Evolutionary conservation across 495 filamentous ascomycete species (phyloP), one percentile per base, ranked within the genome.

Genomic region (Aspergillus nidulans): DNA sequence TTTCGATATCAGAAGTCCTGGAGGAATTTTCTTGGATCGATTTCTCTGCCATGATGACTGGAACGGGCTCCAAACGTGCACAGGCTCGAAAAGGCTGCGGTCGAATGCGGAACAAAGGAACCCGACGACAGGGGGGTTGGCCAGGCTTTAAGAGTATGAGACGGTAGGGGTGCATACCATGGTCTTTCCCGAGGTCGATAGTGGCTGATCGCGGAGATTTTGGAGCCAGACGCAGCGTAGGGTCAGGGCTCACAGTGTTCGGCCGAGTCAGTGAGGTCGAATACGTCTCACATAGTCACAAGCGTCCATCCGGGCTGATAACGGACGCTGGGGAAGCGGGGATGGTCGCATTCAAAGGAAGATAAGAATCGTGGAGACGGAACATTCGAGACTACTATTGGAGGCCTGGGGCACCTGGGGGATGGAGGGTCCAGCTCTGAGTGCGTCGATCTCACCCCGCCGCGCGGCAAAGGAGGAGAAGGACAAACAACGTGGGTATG

Each of bases 1-100:
- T 63, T 57, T 71, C 70, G 4, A 56, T 12, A 51, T 71, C 70
- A 1, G 58, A 60, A 8, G 50, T 34, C 20, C 53, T 58, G n/a
- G 56, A 51, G 0, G 32, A 45, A 12, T 61, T 60, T 21, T 70
- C 63, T 23, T 64, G 63, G 4, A 26, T 24, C 1, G 41, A 8
- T 18, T 49, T 18, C 2, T 56, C 32, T 6, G 47, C 40, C 65
- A 69, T 57, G 24, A n/a, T 49, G 25, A 49, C 12, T 47, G 9
- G 30, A 12, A 34, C 30, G 30, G 30, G 15, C 12, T 40, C 15
- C 8, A 7, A 20, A 39, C 26, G 32, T 15, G 8, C 40, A 23
- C 23, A 24, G 8, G 25, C 21, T 16, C 6, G 39, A 9, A 48
- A 10, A 4, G n/a, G 4, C 24, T 20, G 26, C 6, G 25, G 24